A percentile compares a stretch with the other conserved stretches of the same genome.
Conservation (phyloP, 192 early-diverging fungal species). For the Coemansia furcata region DNA sequence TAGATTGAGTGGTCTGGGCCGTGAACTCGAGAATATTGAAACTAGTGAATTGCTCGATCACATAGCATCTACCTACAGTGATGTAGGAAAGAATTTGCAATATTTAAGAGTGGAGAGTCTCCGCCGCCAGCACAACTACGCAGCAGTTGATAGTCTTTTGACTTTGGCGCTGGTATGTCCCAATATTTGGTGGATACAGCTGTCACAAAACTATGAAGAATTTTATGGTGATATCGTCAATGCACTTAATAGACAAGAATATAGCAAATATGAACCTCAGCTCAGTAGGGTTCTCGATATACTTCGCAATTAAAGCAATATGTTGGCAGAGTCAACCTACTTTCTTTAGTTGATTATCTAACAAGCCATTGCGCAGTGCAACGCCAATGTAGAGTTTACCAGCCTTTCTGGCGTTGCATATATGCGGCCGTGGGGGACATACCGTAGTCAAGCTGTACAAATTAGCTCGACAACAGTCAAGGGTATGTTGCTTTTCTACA, state of each 20-base stretch:
- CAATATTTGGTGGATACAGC: not conserved
- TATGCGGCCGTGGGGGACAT: too few species aligned
- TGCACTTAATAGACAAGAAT: not conserved
- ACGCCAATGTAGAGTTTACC: too few species aligned
- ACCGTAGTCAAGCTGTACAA: too few species aligned
- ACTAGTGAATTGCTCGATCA: not conserved
- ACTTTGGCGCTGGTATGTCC: not conserved
- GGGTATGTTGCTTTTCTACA: too few species aligned
- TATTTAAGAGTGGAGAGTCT: not conserved
- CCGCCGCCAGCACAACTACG: too few species aligned
- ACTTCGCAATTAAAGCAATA: constrained; percentile 2
- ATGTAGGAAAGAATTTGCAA: not conserved
- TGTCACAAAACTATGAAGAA: not conserved
- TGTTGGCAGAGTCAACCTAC: constrained; percentile 27
- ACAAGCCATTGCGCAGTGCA: too few species aligned
- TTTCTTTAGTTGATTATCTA: constrained; percentile 3
- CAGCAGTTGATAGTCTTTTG: not conserved
- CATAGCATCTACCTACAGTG: not conserved
- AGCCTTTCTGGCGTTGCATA: too few species aligned
- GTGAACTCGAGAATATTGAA: not conserved
- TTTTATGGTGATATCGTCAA: not conserved
- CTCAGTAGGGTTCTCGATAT: not conserved
- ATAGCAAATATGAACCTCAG: not conserved
- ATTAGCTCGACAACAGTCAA: too few species aligned
- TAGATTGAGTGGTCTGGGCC: not conserved